Base-by-base conservation (phyloP, 1,284 basidiomycete genomes). In the Malassezia caprae region DNA sequence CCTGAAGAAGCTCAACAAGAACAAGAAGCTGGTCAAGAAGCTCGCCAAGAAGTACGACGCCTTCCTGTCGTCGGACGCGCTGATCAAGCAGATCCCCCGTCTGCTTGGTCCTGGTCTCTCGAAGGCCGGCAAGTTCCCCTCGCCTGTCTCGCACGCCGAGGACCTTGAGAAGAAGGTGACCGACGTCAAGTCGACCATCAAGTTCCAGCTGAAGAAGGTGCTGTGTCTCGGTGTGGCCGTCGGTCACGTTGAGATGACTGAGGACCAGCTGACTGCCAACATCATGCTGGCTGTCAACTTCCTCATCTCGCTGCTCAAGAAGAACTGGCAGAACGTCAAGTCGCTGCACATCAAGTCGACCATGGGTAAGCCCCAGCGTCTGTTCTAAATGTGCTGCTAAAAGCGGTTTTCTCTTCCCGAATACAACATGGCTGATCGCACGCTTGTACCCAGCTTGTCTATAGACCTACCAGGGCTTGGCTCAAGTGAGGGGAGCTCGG, bases 1-100 rank as follows among this genome's bases (percentile, higher is more conserved):
- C 79, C 82, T 98, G 80, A 99, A 98, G 81, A 98, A 98, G 80
- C 83, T 96, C 69, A 96, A 94, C 86, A 94, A 94, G 82, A 98
- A 98, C 85, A 98, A 98, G 83, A 99, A 99, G 82, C 88, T 99
- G 65, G 93, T 99, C 76, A 99, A 99, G 84, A 98, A 77, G 82
- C 88, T 98, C 70, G 93, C 93, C 65, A 96, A 96, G 82, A 96
- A 96, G 79, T 93, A 96, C 81, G 93, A 99, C 75, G 90, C 93
- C 65, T 99, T 99, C 85, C 80, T 99, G 65, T 84, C 94, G 47
- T 98, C 94, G 63, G 94, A 99, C 78, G 81, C 89, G 62, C 83
- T 99, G 69, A 96, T 99, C 83, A 98, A 96, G 83, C 93, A 96
- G 81, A 98, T 99, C 63, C 94, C 93, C 69, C 93, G 94, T 93